These are phyloP conservation scores for Aspergillus sp. DNA, from an alignment of 2,329 filamentous ascomycete species.

Conservation along the genomic window DNA sequence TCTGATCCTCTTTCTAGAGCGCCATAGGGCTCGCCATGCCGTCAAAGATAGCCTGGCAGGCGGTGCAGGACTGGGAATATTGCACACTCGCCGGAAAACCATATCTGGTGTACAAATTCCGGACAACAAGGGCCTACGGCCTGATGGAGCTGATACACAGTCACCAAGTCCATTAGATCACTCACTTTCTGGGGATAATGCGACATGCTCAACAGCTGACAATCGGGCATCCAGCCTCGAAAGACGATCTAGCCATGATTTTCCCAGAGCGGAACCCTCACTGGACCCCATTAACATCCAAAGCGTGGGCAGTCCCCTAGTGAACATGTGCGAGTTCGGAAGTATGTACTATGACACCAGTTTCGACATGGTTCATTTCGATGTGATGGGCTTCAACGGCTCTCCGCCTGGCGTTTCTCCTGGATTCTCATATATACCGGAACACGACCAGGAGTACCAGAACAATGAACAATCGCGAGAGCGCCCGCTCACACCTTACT, in stretches of 20 bases:
- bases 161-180: too few relatives aligned
- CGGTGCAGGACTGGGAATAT: neutral
- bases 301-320: neutral
- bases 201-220: neutral
- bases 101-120: neutral
- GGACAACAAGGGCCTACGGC: too few relatives aligned
- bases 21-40: conserved; percentile 1
- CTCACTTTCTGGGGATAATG: neutral
- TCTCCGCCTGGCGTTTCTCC: neutral
- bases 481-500: neutral
- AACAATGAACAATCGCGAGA: neutral
- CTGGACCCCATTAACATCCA: neutral
- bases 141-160: too few relatives aligned
- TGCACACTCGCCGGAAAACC: neutral
- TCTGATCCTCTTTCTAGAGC: neutral
- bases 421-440: neutral
- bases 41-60: neutral
- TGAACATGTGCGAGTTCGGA: neutral
- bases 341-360: conserved; percentile 2
- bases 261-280: neutral
- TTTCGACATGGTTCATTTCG: conserved; percentile 1
- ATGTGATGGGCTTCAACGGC: conserved; percentile 1
- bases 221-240: neutral
- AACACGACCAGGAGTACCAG: neutral
- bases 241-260: too few relatives aligned